Conservation (phyloP, 805 yeast species). For the Metschnikowia shivogae region DNA sequence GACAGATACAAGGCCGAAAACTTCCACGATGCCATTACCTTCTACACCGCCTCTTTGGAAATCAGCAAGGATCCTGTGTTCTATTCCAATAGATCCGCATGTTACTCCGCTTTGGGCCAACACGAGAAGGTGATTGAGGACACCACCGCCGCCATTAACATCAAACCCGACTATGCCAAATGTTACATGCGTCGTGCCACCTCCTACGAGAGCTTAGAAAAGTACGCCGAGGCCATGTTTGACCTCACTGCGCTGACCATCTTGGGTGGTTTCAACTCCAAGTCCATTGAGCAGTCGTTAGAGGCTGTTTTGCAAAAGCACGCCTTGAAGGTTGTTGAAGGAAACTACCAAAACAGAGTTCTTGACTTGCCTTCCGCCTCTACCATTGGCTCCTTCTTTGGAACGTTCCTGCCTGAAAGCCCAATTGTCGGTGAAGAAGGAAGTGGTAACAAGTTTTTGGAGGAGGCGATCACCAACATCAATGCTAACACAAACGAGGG, state of each 20-base stretch:
- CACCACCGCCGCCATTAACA: slow-evolving; percentile 76
- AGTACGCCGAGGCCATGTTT: slow-evolving; percentile 79
- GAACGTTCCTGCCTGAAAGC: slow-evolving; percentile 67
- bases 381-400: slow-evolving; percentile 79
- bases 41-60: slow-evolving; percentile 72
- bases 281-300: slow-evolving; percentile 70
- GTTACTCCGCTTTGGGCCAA: slow-evolving; percentile 78
- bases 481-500: slow-evolving; percentile 49
- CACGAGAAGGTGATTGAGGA: slow-evolving; percentile 84
- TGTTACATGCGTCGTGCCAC: slow-evolving; percentile 91
- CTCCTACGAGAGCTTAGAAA: slow-evolving; percentile 79
- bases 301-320: slow-evolving; percentile 83
- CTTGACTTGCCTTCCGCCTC: slow-evolving; percentile 75
- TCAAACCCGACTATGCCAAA: slow-evolving; percentile 88
- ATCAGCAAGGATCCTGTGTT: slow-evolving; percentile 81
- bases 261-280: slow-evolving; percentile 77
- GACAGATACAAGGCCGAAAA: slow-evolving; percentile 65
- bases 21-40: slow-evolving; percentile 70
- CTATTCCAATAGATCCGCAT: slow-evolving; percentile 95
- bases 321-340: slow-evolving; percentile 68
- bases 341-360: slow-evolving; percentile 47
- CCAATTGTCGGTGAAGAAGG: slow-evolving; percentile 49
- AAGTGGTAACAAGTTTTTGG: slow-evolving; percentile 59
- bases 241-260: slow-evolving; percentile 88
- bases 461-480: slow-evolving; percentile 59